A percentile compares a stretch with the other conserved stretches of the same genome.
phyloP scores from a whole-genome alignment of 495 filamentous ascomycete species.

The Xylaria grammica region DNA sequence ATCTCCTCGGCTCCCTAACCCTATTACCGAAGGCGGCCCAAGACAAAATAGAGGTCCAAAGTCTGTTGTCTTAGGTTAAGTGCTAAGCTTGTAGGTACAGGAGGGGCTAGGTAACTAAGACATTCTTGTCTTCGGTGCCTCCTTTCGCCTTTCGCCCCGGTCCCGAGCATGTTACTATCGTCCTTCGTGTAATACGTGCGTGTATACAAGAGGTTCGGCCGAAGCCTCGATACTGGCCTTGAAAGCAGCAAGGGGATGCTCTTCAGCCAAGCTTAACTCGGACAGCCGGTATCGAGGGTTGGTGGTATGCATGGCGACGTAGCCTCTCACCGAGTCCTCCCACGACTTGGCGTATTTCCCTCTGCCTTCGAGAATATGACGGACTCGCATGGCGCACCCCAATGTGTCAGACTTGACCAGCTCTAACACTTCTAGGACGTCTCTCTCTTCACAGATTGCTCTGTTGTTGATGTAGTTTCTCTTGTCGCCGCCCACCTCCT shows the following conservation, averaged over 20 bases:
- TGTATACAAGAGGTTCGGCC: too few relatives aligned
- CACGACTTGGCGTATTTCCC: not conserved
- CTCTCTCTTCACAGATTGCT: not conserved
- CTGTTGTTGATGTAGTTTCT: slow-evolving; percentile 20
- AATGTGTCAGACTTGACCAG: not conserved
- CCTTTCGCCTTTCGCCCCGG: too few relatives aligned
- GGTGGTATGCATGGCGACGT: slow-evolving; percentile 13
- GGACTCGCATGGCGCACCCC: not conserved
- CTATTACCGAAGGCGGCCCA: too few relatives aligned
- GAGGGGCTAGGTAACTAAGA: too few relatives aligned
- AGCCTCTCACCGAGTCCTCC: slow-evolving; percentile 3
- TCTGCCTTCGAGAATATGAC: not conserved
- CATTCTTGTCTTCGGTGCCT: too few relatives aligned
- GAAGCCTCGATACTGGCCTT: not conserved
- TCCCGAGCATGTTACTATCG: too few relatives aligned
- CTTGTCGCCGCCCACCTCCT: slow-evolving; percentile 2
- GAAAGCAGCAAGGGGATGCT: slow-evolving; percentile 8
- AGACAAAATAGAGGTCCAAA: too few relatives aligned
- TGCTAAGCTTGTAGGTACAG: too few relatives aligned
- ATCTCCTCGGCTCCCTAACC: too few relatives aligned
- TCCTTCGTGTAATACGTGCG: too few relatives aligned
- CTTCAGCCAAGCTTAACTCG: slow-evolving; percentile 12
- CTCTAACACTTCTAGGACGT: not conserved
- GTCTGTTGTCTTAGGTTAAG: too few relatives aligned
- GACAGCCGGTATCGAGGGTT: slow-evolving; percentile 14